Evolutionary conservation across 495 filamentous ascomycete genomes (phyloP).

Genomic region (Neurospora sp.): DNA sequence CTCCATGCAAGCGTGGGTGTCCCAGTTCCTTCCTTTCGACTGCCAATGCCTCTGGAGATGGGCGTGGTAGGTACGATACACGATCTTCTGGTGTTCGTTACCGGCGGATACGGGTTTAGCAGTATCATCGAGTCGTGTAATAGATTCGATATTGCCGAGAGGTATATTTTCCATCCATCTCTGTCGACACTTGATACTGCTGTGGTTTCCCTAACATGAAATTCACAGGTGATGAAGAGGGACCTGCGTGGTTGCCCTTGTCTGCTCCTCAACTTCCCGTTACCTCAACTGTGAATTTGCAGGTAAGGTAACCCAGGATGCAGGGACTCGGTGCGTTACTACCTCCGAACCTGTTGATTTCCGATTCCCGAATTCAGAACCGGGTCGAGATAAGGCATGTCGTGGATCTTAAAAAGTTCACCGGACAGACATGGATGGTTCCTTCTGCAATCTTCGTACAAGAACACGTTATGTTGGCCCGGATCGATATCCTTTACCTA

Average conservation of each 20-base stretch:
- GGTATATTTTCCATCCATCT: neutral
- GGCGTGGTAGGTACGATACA: neutral
- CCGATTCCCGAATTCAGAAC: neutral
- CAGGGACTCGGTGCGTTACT: neutral
- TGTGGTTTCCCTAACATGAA: neutral
- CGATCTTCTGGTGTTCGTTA: constrained; percentile 2
- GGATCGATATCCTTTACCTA: neutral
- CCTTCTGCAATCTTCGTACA: neutral
- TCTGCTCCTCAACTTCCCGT: constrained; percentile 7
- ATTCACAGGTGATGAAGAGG: neutral
- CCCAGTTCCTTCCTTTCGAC: neutral
- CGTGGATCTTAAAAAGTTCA: neutral
- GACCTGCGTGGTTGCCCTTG: constrained; percentile 3
- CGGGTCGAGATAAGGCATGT: neutral
- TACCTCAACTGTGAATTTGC: constrained; percentile 17
- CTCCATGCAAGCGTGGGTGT: constrained; percentile 25
- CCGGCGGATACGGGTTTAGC: neutral
- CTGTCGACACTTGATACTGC: neutral
- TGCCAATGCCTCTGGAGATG: neutral
- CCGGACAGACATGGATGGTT: neutral
- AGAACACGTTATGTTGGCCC: neutral
- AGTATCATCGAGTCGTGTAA: neutral
- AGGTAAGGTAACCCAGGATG: constrained; percentile 2
- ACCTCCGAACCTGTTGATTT: neutral
- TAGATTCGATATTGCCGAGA: neutral